Base-by-base conservation (phyloP, 106 monocot genomes). In the Acorus calamus region DNA sequence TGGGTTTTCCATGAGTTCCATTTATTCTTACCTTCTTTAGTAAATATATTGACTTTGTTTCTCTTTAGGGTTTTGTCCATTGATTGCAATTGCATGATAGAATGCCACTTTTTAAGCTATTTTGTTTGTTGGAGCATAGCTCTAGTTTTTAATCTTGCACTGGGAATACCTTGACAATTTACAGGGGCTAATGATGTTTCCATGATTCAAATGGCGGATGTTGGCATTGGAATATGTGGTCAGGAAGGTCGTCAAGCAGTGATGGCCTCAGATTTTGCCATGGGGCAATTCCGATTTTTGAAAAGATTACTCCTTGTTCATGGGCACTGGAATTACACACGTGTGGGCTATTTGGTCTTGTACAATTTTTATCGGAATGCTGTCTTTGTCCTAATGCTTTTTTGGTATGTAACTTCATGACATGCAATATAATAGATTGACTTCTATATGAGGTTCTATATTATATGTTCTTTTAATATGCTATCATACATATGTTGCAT, bases 181-280 rank as follows among this genome's bases (percentile, higher is more conserved):
- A 13, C 76, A 94, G 94, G 94, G 55, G 94, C 94, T 71, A 94
- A 94, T 79, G 94, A 94, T 82, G 94, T 94, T 71, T 94, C 94
- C 53, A 94, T 94, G 94, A 94, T 94, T 59, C 94, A 94, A 77
- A 94, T 94, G 94, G 94, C 94, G 44, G 89, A 94, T 78, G 94
- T 94, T 65, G 94, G 94, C 67, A 76, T 94, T 62, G 94, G 94
- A 10, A 89, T 94, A 67, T 86, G 83, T 73, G 94, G 94, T 47
- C 89, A 94, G 67, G 94, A 94, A 87, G 94, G 94, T 63, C 94
- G 94, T 52, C 94, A 94, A 68, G 94, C 94, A 44, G 94, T 94
- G 4, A 94, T 94, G 94, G 94, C 94, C 57, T 84, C 94, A 66
- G 94, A 94, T 76, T 94, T 94, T 82, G 89, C 94, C 61, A 94